Conservation (phyloP, 768 basidiomycete genomes). For the Tulasnella sp. region DNA sequence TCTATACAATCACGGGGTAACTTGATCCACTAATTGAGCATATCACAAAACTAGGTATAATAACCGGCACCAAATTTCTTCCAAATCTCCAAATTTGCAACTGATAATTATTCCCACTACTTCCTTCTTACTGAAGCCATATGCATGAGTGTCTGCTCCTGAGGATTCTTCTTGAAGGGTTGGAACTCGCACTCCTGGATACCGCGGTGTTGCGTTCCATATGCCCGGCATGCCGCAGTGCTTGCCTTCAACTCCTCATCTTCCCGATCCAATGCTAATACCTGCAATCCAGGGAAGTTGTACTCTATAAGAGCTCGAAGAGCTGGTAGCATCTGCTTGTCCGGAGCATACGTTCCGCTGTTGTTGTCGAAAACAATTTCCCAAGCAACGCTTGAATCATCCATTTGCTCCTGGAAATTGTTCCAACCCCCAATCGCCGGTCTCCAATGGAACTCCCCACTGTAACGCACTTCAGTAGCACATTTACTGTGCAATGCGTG, state of each 20-base stretch:
- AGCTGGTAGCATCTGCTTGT: conserved; percentile 44
- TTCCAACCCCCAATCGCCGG: conserved; percentile 8
- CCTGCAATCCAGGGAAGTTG: conserved; percentile 55
- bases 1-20: too few relatives aligned
- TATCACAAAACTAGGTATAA: too few relatives aligned
- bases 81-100: too few relatives aligned
- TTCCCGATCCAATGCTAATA: conserved; percentile 42
- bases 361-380: conserved; percentile 72
- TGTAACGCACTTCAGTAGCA: conserved; percentile 49
- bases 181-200: conserved; percentile 2
- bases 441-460: conserved; percentile 55
- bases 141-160: too few relatives aligned
- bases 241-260: conserved; percentile 25
- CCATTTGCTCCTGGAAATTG: conserved; percentile 1
- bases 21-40: too few relatives aligned
- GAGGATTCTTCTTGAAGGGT: too few relatives aligned
- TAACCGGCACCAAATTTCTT: too few relatives aligned
- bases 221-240: background rate
- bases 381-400: conserved; percentile 41
- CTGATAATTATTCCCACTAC: too few relatives aligned
- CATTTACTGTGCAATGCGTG: conserved; percentile 77
- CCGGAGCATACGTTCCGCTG: conserved; percentile 66
- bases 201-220: conserved; percentile 6
- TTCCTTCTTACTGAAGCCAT: too few relatives aligned
- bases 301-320: conserved; percentile 51